A percentile compares a stretch with the other conserved stretches of the same genome.
These are phyloP conservation scores for Hemileccinum rubropunctum DNA, from an alignment of 768 basidiomycete genomes.

Conservation along the genomic window DNA sequence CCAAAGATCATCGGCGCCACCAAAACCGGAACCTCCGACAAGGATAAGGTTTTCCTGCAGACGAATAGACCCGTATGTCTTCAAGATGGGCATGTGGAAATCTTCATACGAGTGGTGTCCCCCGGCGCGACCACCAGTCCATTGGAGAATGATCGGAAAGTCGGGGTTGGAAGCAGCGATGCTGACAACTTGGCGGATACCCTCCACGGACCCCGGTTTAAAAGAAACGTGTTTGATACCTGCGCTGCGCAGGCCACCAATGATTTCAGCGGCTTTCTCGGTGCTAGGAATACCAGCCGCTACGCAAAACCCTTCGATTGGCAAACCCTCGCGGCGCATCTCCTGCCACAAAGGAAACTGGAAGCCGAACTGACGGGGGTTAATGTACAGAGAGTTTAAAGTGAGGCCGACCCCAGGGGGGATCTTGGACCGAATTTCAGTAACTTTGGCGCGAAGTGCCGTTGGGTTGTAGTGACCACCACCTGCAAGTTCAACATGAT, in stretches of 20 bases:
- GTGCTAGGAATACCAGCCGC: constrained; percentile 96
- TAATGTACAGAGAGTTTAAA: constrained; percentile 95
- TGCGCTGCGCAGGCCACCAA: constrained; percentile 70
- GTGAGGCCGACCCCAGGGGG: constrained; percentile 90
- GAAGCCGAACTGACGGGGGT: constrained; percentile 95
- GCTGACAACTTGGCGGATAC: constrained; percentile 94
- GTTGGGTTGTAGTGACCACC: constrained; percentile 95
- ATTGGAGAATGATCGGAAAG: constrained; percentile 97
- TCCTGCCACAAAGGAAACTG: constrained; percentile 98
- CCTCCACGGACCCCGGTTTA: constrained; percentile 98
- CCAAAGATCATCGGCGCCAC: constrained; percentile 92
- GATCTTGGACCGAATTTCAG: constrained; percentile 86
- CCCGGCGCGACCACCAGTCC: constrained; percentile 98
- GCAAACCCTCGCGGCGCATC: constrained; percentile 92
- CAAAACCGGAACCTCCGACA: constrained; percentile 94
- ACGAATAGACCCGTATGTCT: constrained; percentile 89
- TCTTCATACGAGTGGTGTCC: constrained; percentile 99
- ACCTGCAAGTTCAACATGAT: constrained; percentile 95
- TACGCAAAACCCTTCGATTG: constrained; percentile 98
- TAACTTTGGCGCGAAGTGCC: constrained; percentile 85
- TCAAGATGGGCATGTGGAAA: constrained; percentile 93
- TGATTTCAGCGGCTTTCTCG: constrained; percentile 97
- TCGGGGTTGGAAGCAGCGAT: constrained; percentile 92
- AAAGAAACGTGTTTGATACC: constrained; percentile 97
- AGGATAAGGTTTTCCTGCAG: constrained; percentile 86